Percentiles rank a stretch among this genome's conserved stretches.
phyloP scores from a whole-genome alignment of 2,329 filamentous ascomycete genomes.

The Pyrenochaeta sp. region DNA sequence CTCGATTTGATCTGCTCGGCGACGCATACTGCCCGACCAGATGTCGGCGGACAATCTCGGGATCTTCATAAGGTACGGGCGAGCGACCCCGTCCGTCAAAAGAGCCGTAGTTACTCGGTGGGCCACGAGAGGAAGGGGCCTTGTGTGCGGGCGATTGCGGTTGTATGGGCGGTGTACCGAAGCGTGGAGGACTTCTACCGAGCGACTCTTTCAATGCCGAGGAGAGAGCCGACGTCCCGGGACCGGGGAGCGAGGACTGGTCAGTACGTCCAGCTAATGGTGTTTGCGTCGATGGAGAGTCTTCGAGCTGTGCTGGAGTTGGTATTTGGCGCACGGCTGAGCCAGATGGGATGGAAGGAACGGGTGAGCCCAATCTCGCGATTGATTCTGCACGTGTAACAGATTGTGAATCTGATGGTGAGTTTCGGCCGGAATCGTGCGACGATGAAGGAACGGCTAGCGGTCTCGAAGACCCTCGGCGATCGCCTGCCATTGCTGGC shows the following conservation, averaged over 20 bases:
- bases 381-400: conserved; percentile 61
- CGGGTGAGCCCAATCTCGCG: conserved; percentile 64
- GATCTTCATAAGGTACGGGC: conserved; percentile 79
- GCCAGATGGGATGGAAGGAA: conserved; percentile 57
- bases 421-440: conserved; percentile 34
- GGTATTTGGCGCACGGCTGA: conserved; percentile 61
- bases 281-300: conserved; percentile 56
- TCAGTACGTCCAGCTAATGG: conserved; percentile 71
- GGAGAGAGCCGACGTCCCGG: conserved; percentile 86
- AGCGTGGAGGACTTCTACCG: conserved; percentile 73
- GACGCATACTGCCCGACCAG: conserved; percentile 66
- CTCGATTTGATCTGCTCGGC: conserved; percentile 44
- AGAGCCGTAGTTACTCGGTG: conserved; percentile 82
- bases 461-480: conserved; percentile 34
- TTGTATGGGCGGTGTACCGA: conserved; percentile 65
- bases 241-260: conserved; percentile 71
- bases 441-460: conserved; percentile 41
- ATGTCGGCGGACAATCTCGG: conserved; percentile 90
- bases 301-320: conserved; percentile 56
- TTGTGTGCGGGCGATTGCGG: conserved; percentile 63
- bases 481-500: conserved; percentile 30
- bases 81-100: conserved; percentile 72
- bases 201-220: conserved; percentile 82
- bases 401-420: conserved; percentile 48
- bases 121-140: conserved; percentile 59